These are phyloP conservation scores for Babesia ovata DNA, from an alignment of 169 alveolate genomes.

Conservation along the genomic window DNA sequence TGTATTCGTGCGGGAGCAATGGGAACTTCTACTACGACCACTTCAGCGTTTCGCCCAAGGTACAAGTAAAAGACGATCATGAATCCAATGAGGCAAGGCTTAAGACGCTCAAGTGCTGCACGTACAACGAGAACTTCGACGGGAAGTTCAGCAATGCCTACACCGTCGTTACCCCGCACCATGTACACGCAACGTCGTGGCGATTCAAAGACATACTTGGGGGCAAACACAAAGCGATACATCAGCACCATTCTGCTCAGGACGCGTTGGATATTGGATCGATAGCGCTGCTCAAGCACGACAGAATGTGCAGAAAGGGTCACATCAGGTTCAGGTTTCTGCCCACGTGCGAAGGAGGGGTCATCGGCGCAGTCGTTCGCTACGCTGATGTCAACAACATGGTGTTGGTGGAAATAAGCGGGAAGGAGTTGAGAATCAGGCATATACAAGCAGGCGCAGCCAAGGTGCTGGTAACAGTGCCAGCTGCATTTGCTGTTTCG, in stretches of 20 bases:
- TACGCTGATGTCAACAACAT: conserved; percentile 57
- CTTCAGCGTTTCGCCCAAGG: conserved; percentile 75
- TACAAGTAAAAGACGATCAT: conserved; percentile 61
- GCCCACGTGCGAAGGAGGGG: conserved; percentile 68
- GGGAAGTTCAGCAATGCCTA: conserved; percentile 49
- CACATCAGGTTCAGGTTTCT: conserved; percentile 44
- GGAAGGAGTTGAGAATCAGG: conserved; percentile 62
- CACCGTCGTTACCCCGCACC: conserved; percentile 43
- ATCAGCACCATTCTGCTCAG: conserved; percentile 44
- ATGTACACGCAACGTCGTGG: conserved; percentile 56
- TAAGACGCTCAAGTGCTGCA: conserved; percentile 64
- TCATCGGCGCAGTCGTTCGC: conserved; percentile 62
- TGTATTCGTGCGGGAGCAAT: conserved; percentile 83
- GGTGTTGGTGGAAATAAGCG: conserved; percentile 65
- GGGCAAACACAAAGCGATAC: conserved; percentile 64
- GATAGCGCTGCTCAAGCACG: conserved; percentile 52
- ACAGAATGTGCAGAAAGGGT: conserved; percentile 37
- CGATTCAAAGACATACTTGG: conserved; percentile 49
- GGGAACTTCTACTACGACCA: conserved; percentile 85
- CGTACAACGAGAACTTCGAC: conserved; percentile 66
- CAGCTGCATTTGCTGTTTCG: conserved; percentile 50
- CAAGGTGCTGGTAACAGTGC: conserved; percentile 48
- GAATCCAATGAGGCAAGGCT: conserved; percentile 36
- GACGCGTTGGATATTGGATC: conserved; percentile 64
- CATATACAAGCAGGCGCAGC: conserved; percentile 47